These are phyloP conservation scores for Crinitomyces ghanaensis DNA, from an alignment of 805 yeast genomes.

Conservation along the genomic window DNA sequence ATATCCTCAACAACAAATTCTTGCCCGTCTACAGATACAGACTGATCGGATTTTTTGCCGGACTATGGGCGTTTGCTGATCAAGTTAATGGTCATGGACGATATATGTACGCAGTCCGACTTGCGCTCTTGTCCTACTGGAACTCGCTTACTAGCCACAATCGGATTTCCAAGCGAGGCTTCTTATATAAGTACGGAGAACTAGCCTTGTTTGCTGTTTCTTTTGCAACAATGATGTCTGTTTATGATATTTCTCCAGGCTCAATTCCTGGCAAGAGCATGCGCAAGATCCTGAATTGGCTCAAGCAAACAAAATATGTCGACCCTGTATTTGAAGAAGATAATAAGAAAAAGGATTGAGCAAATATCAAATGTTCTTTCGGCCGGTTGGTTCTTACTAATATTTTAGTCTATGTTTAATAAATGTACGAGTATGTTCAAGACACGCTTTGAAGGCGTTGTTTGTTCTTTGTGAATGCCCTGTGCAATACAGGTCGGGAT, in stretches of 20 bases:
- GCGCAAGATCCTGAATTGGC: slow-evolving; percentile 24
- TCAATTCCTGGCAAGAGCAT: slow-evolving; percentile 18
- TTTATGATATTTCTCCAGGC: slow-evolving; percentile 21
- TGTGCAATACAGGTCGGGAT: no score
- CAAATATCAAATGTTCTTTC: no score
- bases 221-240: slow-evolving; percentile 24
- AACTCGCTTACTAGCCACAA: no score
- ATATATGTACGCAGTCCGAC: slow-evolving; percentile 25
- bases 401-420: no score
- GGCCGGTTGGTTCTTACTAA: no score
- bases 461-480: no score
- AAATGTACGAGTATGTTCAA: no score
- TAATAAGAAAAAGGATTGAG: slow-evolving; percentile 3
- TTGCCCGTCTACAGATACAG: slow-evolving; percentile 26
- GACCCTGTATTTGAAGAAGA: slow-evolving; percentile 18
- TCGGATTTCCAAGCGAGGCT: slow-evolving; percentile 18
- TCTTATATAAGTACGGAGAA: slow-evolving; percentile 23
- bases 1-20: slow-evolving; percentile 22
- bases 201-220: slow-evolving; percentile 23
- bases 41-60: slow-evolving; percentile 31
- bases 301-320: slow-evolving; percentile 19
- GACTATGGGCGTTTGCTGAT: slow-evolving; percentile 30
- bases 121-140: slow-evolving; percentile 30
- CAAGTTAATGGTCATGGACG: slow-evolving; percentile 24
- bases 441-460: no score